phyloP scores from a whole-genome alignment of 352 stramenopile genomes.

The Pythium insidiosum region DNA sequence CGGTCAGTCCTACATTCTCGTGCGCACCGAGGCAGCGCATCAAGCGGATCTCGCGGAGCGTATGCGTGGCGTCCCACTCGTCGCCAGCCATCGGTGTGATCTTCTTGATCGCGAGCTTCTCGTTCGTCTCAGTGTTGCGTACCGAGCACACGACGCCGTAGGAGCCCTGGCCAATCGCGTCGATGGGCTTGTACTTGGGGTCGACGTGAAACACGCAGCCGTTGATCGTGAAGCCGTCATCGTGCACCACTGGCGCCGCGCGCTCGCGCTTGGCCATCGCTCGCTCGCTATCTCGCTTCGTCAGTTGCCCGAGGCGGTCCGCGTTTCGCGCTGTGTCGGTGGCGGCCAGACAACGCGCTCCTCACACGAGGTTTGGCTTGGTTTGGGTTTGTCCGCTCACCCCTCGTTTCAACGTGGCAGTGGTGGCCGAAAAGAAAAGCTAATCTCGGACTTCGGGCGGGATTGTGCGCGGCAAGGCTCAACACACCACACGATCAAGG shows the following conservation, averaged over 20 bases:
- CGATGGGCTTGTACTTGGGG: constrained; percentile 71
- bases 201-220: constrained; percentile 77
- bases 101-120: constrained; percentile 91
- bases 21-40: constrained; percentile 86
- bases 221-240: constrained; percentile 80
- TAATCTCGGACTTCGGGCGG: too few relatives aligned
- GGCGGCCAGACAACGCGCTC: too few relatives aligned
- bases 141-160: constrained; percentile 92
- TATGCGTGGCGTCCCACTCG: constrained; percentile 87
- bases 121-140: constrained; percentile 59
- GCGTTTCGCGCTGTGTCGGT: too few relatives aligned
- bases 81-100: constrained; percentile 88
- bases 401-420: too few relatives aligned
- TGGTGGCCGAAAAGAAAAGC: too few relatives aligned
- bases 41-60: constrained; percentile 85
- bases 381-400: too few relatives aligned
- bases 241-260: constrained; percentile 43
- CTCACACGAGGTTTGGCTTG: too few relatives aligned
- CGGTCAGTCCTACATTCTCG: constrained; percentile 86
- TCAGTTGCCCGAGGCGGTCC: too few relatives aligned
- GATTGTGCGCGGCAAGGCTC: too few relatives aligned
- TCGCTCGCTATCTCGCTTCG: too few relatives aligned
- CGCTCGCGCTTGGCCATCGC: constrained; percentile 61
- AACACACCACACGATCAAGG: too few relatives aligned
- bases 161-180: constrained; percentile 89